Percentiles rank a stretch among this genome's conserved stretches.
phyloP scores from a whole-genome alignment of 768 basidiomycete genomes.

The Heimioporus sp. region DNA sequence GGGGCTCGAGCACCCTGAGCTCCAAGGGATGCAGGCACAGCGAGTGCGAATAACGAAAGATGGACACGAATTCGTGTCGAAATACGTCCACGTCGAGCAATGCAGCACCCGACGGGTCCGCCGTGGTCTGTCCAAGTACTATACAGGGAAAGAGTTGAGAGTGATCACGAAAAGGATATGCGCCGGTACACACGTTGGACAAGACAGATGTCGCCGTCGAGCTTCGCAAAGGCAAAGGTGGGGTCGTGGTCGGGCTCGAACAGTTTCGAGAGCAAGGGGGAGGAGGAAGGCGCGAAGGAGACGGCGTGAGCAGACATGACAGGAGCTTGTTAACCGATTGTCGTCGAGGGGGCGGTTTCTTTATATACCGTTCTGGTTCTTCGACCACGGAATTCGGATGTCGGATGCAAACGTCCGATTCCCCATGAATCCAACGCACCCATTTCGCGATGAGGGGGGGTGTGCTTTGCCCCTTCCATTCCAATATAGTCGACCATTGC shows the following conservation, averaged over 20 bases:
- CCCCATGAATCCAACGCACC: neutral
- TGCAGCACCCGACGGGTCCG: conserved; percentile 11
- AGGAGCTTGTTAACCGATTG: too few relatives aligned
- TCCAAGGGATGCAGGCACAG: conserved; percentile 34
- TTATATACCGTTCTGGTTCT: neutral
- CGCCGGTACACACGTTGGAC: conserved; percentile 23
- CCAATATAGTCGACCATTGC: neutral
- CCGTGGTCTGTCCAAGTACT: conserved; percentile 17
- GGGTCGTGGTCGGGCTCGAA: conserved; percentile 8
- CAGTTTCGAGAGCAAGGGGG: conserved; percentile 11
- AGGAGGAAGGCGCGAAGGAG: conserved; percentile 22
- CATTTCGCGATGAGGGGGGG: neutral
- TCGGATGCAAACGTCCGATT: neutral
- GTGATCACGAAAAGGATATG: too few relatives aligned
- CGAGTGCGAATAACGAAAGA: conserved; percentile 57
- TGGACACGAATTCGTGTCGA: conserved; percentile 59
- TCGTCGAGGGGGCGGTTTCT: neutral
- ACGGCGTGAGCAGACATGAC: conserved; percentile 16
- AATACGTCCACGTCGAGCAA: conserved; percentile 27
- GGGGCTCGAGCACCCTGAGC: conserved; percentile 50
- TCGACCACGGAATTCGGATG: neutral
- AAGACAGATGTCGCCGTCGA: conserved; percentile 28
- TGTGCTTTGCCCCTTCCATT: neutral
- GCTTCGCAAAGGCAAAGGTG: conserved; percentile 38
- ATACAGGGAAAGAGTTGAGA: neutral